Percentiles rank a stretch among this genome's conserved stretches.
Conservation (phyloP, 2,329 filamentous ascomycete species). For the Venturia oleaginea region DNA sequence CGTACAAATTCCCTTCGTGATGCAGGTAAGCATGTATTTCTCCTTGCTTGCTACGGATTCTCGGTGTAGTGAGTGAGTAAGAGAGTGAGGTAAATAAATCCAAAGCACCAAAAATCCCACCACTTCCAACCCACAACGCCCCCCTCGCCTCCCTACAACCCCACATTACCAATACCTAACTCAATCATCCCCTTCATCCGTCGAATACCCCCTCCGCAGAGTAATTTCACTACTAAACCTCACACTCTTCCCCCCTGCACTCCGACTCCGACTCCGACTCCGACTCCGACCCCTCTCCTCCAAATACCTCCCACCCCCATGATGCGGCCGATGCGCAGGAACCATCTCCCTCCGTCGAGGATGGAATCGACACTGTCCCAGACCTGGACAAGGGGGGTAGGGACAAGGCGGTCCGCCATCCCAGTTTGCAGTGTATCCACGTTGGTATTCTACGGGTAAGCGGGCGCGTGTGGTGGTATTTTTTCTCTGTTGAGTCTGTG, state of each 20-base stretch:
- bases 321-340: background rate
- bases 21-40: too few relatives aligned
- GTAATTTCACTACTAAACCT: background rate
- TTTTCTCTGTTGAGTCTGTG: background rate
- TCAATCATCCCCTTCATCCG: background rate
- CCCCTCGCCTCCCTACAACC: too few relatives aligned
- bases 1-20: too few relatives aligned
- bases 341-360: background rate
- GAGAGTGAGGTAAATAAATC: too few relatives aligned
- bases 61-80: too few relatives aligned
- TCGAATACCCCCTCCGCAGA: background rate
- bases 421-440: background rate
- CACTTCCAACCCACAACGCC: too few relatives aligned
- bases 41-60: too few relatives aligned
- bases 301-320: background rate
- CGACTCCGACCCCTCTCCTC: background rate
- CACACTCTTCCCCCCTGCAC: background rate
- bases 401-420: background rate
- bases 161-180: background rate
- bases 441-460: background rate
- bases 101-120: too few relatives aligned
- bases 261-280: fast-evolving
- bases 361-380: background rate
- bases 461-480: background rate
- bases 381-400: background rate